phyloP scores from a whole-genome alignment of 306 rosid species.

The Canavalia ensiformis region DNA sequence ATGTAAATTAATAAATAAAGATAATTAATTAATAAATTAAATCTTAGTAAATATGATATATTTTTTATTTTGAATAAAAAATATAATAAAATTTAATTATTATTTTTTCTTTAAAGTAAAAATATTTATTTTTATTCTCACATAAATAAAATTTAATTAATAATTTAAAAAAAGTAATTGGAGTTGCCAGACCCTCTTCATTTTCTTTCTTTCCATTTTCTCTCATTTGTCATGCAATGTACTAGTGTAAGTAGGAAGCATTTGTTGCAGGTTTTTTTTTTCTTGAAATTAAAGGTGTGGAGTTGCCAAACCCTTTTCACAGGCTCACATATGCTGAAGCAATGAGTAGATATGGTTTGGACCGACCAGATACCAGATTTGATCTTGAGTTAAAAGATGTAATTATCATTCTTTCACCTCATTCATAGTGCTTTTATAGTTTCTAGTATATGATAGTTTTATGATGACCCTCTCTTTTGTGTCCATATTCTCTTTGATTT shows the following conservation, averaged over 20 bases:
- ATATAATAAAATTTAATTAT: too few species aligned
- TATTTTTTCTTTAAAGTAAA: too few species aligned
- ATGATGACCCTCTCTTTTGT: not conserved
- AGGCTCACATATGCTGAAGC: slow-evolving; percentile 99
- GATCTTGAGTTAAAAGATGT: slow-evolving; percentile 94
- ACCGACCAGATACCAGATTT: slow-evolving; percentile 89
- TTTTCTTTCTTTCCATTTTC: not conserved
- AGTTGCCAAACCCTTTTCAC: slow-evolving; percentile 90
- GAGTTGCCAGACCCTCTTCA: not conserved
- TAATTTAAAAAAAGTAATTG: too few species aligned
- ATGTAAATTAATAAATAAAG: too few species aligned
- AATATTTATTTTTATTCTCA: too few species aligned
- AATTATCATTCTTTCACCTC: slow-evolving; percentile 50
- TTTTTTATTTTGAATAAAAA: too few species aligned
- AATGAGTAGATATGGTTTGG: slow-evolving; percentile 89
- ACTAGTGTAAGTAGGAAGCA: slow-evolving; percentile 30
- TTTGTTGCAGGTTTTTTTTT: slow-evolving; percentile 88
- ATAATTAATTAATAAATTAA: too few species aligned
- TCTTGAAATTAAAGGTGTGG: slow-evolving; percentile 80
- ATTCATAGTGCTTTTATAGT: slow-evolving; percentile 24
- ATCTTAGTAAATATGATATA: too few species aligned
- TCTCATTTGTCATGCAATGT: not conserved
- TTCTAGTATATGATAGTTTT: slow-evolving; percentile 24
- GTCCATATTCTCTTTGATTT: not conserved
- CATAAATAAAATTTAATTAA: too few species aligned